These are phyloP conservation scores for Clavispora carvajalis DNA, from an alignment of 805 yeast genomes.

Conservation along the genomic window DNA sequence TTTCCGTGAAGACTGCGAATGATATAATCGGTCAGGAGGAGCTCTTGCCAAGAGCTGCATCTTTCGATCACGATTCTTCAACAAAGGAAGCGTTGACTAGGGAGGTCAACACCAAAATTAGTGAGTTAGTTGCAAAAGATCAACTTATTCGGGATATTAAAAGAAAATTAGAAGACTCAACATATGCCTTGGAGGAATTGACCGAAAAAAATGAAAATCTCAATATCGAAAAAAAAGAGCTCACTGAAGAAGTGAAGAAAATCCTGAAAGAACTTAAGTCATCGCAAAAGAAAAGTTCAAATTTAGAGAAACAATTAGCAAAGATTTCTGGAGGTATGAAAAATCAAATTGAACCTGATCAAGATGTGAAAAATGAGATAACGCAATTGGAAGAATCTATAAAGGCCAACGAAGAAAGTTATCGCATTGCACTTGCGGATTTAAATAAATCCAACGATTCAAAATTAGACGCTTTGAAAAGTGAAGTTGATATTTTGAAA, in stretches of 20 bases:
- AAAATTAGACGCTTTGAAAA: background rate
- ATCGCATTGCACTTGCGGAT: slow-evolving; percentile 5
- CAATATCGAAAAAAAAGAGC: slow-evolving; percentile 7
- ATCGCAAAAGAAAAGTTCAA: background rate
- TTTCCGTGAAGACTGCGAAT: background rate
- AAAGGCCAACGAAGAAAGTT: slow-evolving; percentile 7
- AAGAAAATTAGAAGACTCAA: slow-evolving; percentile 11
- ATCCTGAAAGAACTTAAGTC: background rate
- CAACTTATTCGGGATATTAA: slow-evolving; percentile 15
- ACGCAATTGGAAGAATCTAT: too few species aligned
- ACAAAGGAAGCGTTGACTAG: slow-evolving; percentile 12
- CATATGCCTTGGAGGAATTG: slow-evolving; percentile 12
- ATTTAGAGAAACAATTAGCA: background rate
- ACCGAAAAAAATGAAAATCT: slow-evolving; percentile 10
- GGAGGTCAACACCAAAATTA: slow-evolving; percentile 14
- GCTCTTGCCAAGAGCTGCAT: background rate
- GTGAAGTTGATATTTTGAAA: slow-evolving; percentile 1
- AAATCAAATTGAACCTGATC: too few species aligned
- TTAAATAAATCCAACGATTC: slow-evolving; percentile 1
- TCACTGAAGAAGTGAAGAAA: slow-evolving; percentile 2
- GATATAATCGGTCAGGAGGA: background rate
- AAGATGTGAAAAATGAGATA: slow-evolving; percentile 1
- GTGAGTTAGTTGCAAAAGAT: slow-evolving; percentile 15
- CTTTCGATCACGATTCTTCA: background rate
- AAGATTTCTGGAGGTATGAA: background rate